Evolutionary conservation across 768 basidiomycete species (phyloP).

Genomic region (Tephrocybe sp.): DNA sequence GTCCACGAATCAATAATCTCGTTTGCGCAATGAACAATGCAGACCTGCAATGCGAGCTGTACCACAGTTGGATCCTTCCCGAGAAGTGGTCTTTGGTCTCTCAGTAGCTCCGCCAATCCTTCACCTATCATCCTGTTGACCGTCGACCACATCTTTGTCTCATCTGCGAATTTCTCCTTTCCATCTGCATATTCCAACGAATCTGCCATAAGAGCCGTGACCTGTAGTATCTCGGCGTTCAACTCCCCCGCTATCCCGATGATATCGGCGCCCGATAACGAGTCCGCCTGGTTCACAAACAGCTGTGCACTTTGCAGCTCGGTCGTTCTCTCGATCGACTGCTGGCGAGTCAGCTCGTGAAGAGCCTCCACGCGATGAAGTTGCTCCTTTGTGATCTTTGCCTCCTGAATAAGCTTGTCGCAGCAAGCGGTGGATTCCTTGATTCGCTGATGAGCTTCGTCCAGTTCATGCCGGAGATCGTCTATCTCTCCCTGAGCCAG

Average conservation of each 20-base stretch:
- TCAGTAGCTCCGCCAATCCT: conserved; percentile 8
- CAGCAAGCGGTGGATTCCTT: not conserved
- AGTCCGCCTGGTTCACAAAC: conserved; percentile 15
- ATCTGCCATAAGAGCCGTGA: conserved; percentile 42
- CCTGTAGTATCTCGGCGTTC: conserved; percentile 48
- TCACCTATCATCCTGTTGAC: conserved; percentile 6
- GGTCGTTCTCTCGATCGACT: conserved; percentile 10
- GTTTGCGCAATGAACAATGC: conserved; percentile 11
- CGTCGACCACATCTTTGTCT: not conserved
- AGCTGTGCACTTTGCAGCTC: conserved; percentile 17
- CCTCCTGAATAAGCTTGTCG: conserved; percentile 1
- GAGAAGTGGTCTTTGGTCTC: not conserved
- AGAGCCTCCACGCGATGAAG: conserved; percentile 7
- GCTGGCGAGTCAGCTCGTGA: conserved; percentile 7
- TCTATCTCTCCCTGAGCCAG: not conserved
- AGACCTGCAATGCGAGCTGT: conserved; percentile 19
- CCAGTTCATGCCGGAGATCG: not conserved
- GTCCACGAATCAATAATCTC: conserved; percentile 15
- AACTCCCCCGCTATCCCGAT: conserved; percentile 31
- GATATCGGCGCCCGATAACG: conserved; percentile 19
- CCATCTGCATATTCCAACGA: conserved; percentile 11
- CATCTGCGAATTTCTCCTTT: not conserved
- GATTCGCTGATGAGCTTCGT: not conserved
- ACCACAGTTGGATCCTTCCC: conserved; percentile 12
- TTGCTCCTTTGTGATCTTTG: conserved; percentile 5